These are phyloP conservation scores for Metschnikowia continentalis DNA, from an alignment of 805 yeast species.

Conservation along the genomic window DNA sequence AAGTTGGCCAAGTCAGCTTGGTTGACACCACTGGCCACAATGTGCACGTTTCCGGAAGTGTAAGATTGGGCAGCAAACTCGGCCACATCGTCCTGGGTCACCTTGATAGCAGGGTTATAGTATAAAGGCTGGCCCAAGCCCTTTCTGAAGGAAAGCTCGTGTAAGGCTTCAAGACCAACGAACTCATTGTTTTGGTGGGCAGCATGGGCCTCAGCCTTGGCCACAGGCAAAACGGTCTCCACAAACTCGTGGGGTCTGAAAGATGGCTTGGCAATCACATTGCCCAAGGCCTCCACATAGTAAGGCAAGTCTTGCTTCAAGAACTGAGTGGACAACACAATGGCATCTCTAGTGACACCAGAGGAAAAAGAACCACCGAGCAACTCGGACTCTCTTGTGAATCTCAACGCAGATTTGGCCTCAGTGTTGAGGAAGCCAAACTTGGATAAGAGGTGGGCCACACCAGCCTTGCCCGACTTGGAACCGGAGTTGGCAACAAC, in stretches of 20 bases:
- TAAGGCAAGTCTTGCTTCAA: constrained; percentile 86
- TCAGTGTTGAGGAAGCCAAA: constrained; percentile 81
- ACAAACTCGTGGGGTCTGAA: constrained; percentile 79
- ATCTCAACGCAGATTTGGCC: constrained; percentile 82
- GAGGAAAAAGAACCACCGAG: constrained; percentile 80
- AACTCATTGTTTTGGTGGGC: constrained; percentile 50
- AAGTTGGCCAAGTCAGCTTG: constrained; percentile 66
- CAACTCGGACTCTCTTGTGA: constrained; percentile 91
- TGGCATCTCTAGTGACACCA: constrained; percentile 74
- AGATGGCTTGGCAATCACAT: constrained; percentile 62
- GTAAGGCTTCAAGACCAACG: constrained; percentile 73
- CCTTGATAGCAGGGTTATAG: constrained; percentile 59
- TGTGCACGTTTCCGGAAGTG: constrained; percentile 64
- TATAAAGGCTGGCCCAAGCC: constrained; percentile 84
- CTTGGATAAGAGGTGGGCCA: constrained; percentile 79
- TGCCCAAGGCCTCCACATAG: constrained; percentile 81
- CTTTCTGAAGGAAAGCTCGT: constrained; percentile 74
- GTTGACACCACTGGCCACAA: constrained; percentile 71
- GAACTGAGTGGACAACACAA: constrained; percentile 76
- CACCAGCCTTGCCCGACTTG: constrained; percentile 68
- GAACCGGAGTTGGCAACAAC: constrained; percentile 82
- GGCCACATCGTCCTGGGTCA: constrained; percentile 60
- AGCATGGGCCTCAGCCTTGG: constrained; percentile 55
- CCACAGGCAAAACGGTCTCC: constrained; percentile 81
- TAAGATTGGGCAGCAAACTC: constrained; percentile 63